Conservation (phyloP, 352 stramenopile species). For the Phytophthora lateralis region DNA sequence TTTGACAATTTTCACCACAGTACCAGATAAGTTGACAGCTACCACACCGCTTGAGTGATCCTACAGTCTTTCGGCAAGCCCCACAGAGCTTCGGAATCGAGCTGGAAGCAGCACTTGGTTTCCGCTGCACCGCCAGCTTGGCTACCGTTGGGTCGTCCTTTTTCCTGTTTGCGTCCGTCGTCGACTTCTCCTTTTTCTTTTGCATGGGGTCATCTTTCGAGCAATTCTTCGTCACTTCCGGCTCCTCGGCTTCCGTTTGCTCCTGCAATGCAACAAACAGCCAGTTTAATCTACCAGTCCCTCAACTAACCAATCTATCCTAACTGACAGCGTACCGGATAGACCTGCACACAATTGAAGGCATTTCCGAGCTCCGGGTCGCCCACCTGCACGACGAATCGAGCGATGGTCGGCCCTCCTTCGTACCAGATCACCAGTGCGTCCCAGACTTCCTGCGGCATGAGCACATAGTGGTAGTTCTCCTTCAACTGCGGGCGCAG, state of each 20-base stretch:
- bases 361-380: conserved; percentile 55
- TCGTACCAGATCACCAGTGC: conserved; percentile 70
- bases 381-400: conserved; percentile 74
- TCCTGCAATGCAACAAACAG: conserved; percentile 35
- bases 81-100: conserved; percentile 67
- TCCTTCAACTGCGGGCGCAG: conserved; percentile 71
- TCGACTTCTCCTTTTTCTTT: conserved; percentile 14
- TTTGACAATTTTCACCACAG: conserved; percentile 73
- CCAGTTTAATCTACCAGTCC: background rate
- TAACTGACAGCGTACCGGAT: conserved; percentile 44
- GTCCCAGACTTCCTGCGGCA: conserved; percentile 83
- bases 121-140: conserved; percentile 39
- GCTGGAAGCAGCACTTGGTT: conserved; percentile 29
- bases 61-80: conserved; percentile 53
- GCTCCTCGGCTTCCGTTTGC: conserved; percentile 38
- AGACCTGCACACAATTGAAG: conserved; percentile 82
- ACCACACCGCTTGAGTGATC: conserved; percentile 71
- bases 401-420: conserved; percentile 70
- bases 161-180: conserved; percentile 22
- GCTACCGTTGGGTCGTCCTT: conserved; percentile 15
- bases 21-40: conserved; percentile 83
- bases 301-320: background rate
- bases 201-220: conserved; percentile 4
- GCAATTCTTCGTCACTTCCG: conserved; percentile 21
- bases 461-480: conserved; percentile 73